phyloP scores from a whole-genome alignment of 2,329 filamentous ascomycete species.

The Chaetomium olivaceum region DNA sequence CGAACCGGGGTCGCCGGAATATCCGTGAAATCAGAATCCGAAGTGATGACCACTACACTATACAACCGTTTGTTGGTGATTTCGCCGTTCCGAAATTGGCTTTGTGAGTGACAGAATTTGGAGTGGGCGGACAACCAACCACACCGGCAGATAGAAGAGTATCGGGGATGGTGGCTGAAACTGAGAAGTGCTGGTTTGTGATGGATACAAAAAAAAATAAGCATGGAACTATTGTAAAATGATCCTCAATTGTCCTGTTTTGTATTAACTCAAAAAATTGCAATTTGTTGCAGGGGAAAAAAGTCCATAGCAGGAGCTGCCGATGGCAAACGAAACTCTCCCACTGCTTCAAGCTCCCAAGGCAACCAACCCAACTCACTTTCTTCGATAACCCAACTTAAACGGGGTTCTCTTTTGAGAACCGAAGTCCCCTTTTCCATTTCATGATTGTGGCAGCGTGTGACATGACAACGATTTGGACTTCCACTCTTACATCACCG shows the following conservation, averaged over 20 bases:
- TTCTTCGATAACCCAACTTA: background rate
- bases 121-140: background rate
- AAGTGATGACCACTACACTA: slow-evolving; percentile 28
- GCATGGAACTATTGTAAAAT: too few relatives aligned
- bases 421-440: background rate
- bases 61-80: slow-evolving; percentile 14
- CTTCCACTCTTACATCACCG: too few relatives aligned
- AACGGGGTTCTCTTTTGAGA: background rate
- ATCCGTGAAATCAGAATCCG: slow-evolving; percentile 24
- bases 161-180: too few relatives aligned
- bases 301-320: too few relatives aligned
- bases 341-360: background rate
- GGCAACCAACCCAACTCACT: background rate
- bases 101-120: background rate
- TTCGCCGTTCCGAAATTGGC: background rate
- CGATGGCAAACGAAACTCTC: too few relatives aligned
- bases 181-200: too few relatives aligned
- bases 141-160: too few relatives aligned
- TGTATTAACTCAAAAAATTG: too few relatives aligned
- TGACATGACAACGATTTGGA: background rate
- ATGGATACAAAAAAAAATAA: too few relatives aligned
- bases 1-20: slow-evolving; percentile 27
- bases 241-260: too few relatives aligned
- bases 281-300: too few relatives aligned
- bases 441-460: too few relatives aligned